Evolutionary conservation across 805 yeast genomes (phyloP).

Genomic region (Candida railenensis): DNA sequence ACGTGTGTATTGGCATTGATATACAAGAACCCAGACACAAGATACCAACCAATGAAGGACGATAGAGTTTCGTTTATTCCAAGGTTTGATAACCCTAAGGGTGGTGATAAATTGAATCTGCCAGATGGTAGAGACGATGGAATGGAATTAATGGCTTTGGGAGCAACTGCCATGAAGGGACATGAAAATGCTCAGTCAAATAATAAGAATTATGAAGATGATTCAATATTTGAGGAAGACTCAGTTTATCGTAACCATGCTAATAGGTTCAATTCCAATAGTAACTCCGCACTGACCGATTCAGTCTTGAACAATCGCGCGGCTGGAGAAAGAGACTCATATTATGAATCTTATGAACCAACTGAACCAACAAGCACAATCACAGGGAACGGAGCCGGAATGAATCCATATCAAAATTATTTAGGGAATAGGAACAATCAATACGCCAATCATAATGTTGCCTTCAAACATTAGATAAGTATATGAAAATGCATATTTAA

Average conservation of each 20-base stretch:
- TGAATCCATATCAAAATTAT: constrained; percentile 15
- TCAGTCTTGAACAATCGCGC: neutral
- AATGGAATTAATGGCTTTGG: constrained; percentile 70
- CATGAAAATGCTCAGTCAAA: constrained; percentile 40
- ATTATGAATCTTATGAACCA: constrained; percentile 32
- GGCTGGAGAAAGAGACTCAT: constrained; percentile 24
- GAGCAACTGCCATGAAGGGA: constrained; percentile 66
- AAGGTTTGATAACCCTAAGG: constrained; percentile 43
- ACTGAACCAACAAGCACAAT: constrained; percentile 45
- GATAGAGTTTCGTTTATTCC: constrained; percentile 96
- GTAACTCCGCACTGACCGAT: constrained; percentile 14
- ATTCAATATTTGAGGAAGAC: constrained; percentile 32
- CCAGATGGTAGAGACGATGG: constrained; percentile 29
- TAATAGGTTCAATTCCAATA: constrained; percentile 5
- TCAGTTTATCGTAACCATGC: constrained; percentile 10
- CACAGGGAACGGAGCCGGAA: constrained; percentile 34
- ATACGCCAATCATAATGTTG: neutral
- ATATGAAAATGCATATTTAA: neutral
- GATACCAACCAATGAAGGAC: constrained; percentile 95
- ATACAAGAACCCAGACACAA: constrained; percentile 89
- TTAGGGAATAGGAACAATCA: neutral
- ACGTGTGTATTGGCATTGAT: constrained; percentile 83
- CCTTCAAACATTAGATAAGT: neutral
- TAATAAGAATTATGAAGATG: constrained; percentile 26
- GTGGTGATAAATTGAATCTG: constrained; percentile 8